Conservation (phyloP, 495 filamentous ascomycete genomes). For the Jackrogersella multiformis region DNA sequence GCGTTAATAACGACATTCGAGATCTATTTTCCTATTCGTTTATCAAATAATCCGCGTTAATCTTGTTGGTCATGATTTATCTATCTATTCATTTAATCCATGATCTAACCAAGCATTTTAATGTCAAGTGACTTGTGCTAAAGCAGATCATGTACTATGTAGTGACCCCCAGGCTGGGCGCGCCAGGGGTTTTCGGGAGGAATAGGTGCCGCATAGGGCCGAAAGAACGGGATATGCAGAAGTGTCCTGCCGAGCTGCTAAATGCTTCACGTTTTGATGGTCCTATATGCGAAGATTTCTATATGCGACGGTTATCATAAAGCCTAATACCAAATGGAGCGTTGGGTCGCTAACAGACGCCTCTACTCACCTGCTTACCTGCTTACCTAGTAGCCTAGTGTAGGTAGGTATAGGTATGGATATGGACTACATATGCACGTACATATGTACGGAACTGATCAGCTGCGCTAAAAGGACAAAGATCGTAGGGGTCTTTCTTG, state of each 20-base stretch:
- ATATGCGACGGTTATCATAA: constrained; percentile 1
- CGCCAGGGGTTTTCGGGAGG: constrained; percentile 33
- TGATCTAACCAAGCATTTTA: too few species aligned
- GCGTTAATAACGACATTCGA: constrained; percentile 9
- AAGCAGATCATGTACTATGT: constrained; percentile 29
- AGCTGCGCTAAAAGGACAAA: constrained; percentile 18
- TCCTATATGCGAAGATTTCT: constrained; percentile 17
- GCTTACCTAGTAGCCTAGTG: too few species aligned
- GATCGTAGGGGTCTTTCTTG: constrained; percentile 18
- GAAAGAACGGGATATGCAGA: constrained; percentile 29
- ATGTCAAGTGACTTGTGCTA: constrained; percentile 29
- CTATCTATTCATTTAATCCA: too few species aligned
- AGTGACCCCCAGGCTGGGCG: constrained; percentile 2
- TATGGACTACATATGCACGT: not conserved
- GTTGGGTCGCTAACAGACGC: too few species aligned
- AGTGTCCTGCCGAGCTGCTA: constrained; percentile 26
- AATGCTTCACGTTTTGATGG: constrained; percentile 29
- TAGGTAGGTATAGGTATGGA: too few species aligned
- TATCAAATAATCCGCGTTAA: constrained; percentile 5
- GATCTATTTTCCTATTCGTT: constrained; percentile 34
- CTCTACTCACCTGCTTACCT: too few species aligned
- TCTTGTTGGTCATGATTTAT: constrained; percentile 10
- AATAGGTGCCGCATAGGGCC: constrained; percentile 30
- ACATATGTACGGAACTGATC: not conserved
- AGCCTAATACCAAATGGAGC: too few species aligned